phyloP scores from a whole-genome alignment of 257 asterid species.

The Galeopsis tetrahit region DNA sequence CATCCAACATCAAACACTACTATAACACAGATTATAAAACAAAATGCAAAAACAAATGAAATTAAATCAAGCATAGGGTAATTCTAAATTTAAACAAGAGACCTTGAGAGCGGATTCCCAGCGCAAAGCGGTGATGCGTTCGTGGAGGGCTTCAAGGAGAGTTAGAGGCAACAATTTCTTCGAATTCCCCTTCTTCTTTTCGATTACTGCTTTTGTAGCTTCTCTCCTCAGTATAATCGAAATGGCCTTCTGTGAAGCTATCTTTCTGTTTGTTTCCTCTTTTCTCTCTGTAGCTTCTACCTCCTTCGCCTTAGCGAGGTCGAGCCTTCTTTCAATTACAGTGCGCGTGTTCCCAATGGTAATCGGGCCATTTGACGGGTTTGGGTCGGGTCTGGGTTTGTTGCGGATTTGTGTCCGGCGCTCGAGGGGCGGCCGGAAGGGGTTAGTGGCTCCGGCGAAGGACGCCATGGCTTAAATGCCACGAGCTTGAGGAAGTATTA shows the following conservation, averaged over 20 bases:
- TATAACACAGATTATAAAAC: neutral
- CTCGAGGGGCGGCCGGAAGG: slow-evolving; percentile 39
- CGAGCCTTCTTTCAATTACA: slow-evolving; percentile 32
- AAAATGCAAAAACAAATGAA: neutral
- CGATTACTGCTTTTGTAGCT: slow-evolving; percentile 83
- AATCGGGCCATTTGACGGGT: slow-evolving; percentile 32
- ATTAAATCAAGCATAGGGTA: slow-evolving; percentile 4
- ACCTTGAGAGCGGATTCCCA: slow-evolving; percentile 99
- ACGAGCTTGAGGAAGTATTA: too few relatives aligned
- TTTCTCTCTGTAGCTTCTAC: slow-evolving; percentile 61
- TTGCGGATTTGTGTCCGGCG: slow-evolving; percentile 14
- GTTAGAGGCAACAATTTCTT: slow-evolving; percentile 74
- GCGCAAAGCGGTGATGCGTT: slow-evolving; percentile 87
- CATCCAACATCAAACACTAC: neutral
- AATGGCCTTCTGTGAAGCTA: slow-evolving; percentile 87
- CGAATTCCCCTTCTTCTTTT: slow-evolving; percentile 73
- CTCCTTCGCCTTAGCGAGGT: slow-evolving; percentile 51
- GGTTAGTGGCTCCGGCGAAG: slow-evolving; percentile 48
- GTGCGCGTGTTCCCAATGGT: slow-evolving; percentile 8
- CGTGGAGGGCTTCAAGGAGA: slow-evolving; percentile 91
- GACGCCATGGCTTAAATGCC: slow-evolving; percentile 43
- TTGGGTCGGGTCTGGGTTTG: slow-evolving; percentile 31
- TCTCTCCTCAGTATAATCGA: slow-evolving; percentile 86
- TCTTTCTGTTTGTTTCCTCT: slow-evolving; percentile 71
- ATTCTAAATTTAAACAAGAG: neutral